phyloP scores from a whole-genome alignment of 73 alveolate genomes.

The Paramecium primaurelia region DNA sequence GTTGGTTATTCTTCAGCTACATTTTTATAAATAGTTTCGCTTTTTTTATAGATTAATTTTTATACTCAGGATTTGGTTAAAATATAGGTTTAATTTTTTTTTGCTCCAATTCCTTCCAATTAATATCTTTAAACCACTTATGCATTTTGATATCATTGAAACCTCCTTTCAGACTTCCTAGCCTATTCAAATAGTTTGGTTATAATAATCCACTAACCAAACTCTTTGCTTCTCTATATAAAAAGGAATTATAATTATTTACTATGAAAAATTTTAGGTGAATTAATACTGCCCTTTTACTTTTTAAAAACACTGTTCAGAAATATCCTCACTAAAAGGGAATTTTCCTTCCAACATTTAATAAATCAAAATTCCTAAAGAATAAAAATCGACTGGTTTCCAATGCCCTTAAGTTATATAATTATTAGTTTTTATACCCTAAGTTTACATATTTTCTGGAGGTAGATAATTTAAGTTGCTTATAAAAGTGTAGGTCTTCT shows the following conservation, averaged over 20 bases:
- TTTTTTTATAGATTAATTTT: neutral
- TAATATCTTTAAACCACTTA: conserved; percentile 56
- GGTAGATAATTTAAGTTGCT: conserved; percentile 98
- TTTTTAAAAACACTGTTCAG: conserved; percentile 82
- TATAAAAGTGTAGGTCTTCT: conserved; percentile 97
- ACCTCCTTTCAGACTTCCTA: conserved; percentile 91
- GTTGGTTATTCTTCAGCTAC: too few species aligned
- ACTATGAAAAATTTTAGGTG: conserved; percentile 73
- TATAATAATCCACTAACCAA: conserved; percentile 86
- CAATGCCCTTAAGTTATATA: conserved; percentile 85
- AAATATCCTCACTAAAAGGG: conserved; percentile 96
- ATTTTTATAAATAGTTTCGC: too few species aligned
- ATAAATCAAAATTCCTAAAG: conserved; percentile 89
- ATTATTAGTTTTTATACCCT: neutral
- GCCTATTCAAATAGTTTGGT: conserved; percentile 88
- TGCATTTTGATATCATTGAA: conserved; percentile 66
- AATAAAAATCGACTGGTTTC: conserved; percentile 99
- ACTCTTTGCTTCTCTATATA: conserved; percentile 79
- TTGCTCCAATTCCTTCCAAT: conserved; percentile 48
- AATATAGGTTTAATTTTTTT: conserved; percentile 43
- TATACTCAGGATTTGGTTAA: conserved; percentile 45
- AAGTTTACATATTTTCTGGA: conserved; percentile 92
- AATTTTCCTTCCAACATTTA: conserved; percentile 92
- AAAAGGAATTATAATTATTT: neutral
- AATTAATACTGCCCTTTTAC: too few species aligned